Base-by-base conservation (phyloP, 2,329 filamentous ascomycete genomes). In the Plectosphaerella sp. region DNA sequence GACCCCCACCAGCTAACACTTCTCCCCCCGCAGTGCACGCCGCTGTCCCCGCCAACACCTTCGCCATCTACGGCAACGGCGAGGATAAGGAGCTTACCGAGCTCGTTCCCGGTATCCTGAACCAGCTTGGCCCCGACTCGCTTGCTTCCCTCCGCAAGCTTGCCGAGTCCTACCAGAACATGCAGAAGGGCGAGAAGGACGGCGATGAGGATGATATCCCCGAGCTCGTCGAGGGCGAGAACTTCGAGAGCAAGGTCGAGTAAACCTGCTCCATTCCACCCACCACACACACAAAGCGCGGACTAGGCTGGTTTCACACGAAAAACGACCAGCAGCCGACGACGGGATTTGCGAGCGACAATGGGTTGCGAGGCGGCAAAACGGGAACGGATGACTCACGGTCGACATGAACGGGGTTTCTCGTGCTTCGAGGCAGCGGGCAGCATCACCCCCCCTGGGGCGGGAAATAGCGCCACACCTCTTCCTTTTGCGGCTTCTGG, bases 31-130 rank as follows among this genome's bases (percentile, higher is more conserved):
- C 64, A 99, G 94, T 99, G 62, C 94, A 99, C 79, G 94, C 93
- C 61, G 90, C 94, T 57, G 92, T 97, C 64, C 91, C 93, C 66
- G 86, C 92, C 76, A 99, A 99, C 87, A 99, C 94, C 74, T 99
- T 97, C 75, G 94, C 94, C 77, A 95, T 99, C 81, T 99, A 97
- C 82, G 94, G 94, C 65, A 87, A 91, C 74, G 94, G 93, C 61
- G 94, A 99, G 80, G 94, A 99, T 79, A 99, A 99, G 86, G 94
- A 99, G 81, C 89, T 99, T 63, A 99, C 94, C 58, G 94, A 99
- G 82, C 91, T 99, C 66, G 94, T 99, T 61, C 94, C 94, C 67
- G 94, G 94, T 61, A 99, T 99, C 78, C 89, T 99, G 59, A 99
- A 97, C 88, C 94, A 99, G 82, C 91, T 99, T 59, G 94, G 94